These are phyloP conservation scores for Aspergillus pseudoglaucus DNA, from an alignment of 2,329 filamentous ascomycete genomes.

Conservation along the genomic window DNA sequence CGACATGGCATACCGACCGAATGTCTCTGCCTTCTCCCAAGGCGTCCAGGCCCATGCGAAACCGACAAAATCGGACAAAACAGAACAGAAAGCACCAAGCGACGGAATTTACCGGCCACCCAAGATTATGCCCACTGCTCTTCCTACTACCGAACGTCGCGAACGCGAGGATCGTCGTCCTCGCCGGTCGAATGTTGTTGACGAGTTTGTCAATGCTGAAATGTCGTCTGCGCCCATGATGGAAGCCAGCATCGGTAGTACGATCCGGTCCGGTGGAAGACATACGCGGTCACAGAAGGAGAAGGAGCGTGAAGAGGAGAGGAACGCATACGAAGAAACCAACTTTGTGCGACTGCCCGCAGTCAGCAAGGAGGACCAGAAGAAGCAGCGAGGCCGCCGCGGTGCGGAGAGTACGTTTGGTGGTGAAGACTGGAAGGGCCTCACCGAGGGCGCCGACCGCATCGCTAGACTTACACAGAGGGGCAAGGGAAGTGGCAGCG, in stretches of 20 bases:
- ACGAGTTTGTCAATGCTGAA: slow-evolving; percentile 85
- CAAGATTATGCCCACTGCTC: slow-evolving; percentile 75
- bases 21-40: slow-evolving; percentile 43
- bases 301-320: slow-evolving; percentile 69
- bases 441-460: slow-evolving; percentile 78
- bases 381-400: slow-evolving; percentile 50
- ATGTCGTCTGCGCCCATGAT: slow-evolving; percentile 74
- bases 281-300: slow-evolving; percentile 71
- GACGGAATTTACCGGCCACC: slow-evolving; percentile 84
- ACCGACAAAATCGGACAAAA: slow-evolving; percentile 17
- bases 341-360: slow-evolving; percentile 85
- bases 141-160: slow-evolving; percentile 59
- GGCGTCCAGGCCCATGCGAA: slow-evolving; percentile 32
- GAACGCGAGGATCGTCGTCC: slow-evolving; percentile 57
- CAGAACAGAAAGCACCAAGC: slow-evolving; percentile 17
- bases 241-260: slow-evolving; percentile 86
- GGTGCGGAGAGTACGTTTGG: slow-evolving; percentile 58
- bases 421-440: slow-evolving; percentile 84
- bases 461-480: slow-evolving; percentile 76
- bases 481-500: slow-evolving; percentile 52
- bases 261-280: slow-evolving; percentile 72
- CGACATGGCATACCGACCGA: slow-evolving; percentile 58
- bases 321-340: slow-evolving; percentile 79
- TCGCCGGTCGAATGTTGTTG: slow-evolving; percentile 73
- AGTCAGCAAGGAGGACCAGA: slow-evolving; percentile 77